Percentiles rank a stretch among this genome's conserved stretches.
Evolutionary conservation across 768 basidiomycete genomes (phyloP).

Genomic region (Mrakia blollopis): DNA sequence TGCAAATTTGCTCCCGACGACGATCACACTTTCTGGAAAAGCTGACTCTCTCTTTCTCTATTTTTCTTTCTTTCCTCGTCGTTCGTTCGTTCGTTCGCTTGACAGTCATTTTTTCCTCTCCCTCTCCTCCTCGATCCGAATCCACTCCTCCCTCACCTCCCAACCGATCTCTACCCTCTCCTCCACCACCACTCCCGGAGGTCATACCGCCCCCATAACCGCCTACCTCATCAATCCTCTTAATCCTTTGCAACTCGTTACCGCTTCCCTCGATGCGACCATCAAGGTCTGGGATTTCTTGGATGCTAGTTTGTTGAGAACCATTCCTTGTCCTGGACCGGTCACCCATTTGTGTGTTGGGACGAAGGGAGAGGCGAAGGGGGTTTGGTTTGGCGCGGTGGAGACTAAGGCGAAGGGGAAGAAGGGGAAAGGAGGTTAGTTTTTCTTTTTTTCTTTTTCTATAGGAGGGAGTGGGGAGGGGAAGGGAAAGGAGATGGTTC

Average conservation of each 20-base stretch:
- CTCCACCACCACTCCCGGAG: slow-evolving; percentile 41
- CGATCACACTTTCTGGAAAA: not conserved
- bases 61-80: no score
- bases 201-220: slow-evolving; percentile 59
- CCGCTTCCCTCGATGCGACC: slow-evolving; percentile 74
- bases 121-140: slow-evolving; percentile 7
- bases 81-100: not conserved
- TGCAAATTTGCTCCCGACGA: no score
- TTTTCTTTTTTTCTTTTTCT: not conserved
- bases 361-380: slow-evolving; percentile 35
- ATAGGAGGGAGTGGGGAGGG: not conserved
- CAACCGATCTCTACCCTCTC: slow-evolving; percentile 32
- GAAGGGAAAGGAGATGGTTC: not conserved
- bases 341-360: slow-evolving; percentile 39
- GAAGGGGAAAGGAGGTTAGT: slow-evolving; percentile 19
- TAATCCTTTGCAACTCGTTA: slow-evolving; percentile 84
- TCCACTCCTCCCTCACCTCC: slow-evolving; percentile 27
- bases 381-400: slow-evolving; percentile 37
- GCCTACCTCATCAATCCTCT: slow-evolving; percentile 71
- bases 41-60: not conserved
- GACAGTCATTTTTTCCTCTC: slow-evolving; percentile 30
- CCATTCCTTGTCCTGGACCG: slow-evolving; percentile 63
- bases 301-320: slow-evolving; percentile 71
- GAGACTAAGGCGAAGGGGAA: slow-evolving; percentile 26
- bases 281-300: slow-evolving; percentile 91